A percentile compares a stretch with the other conserved stretches of the same genome.
Conservation (phyloP, 2,329 filamentous ascomycete species). For the Colletotrichum acutatum region DNA sequence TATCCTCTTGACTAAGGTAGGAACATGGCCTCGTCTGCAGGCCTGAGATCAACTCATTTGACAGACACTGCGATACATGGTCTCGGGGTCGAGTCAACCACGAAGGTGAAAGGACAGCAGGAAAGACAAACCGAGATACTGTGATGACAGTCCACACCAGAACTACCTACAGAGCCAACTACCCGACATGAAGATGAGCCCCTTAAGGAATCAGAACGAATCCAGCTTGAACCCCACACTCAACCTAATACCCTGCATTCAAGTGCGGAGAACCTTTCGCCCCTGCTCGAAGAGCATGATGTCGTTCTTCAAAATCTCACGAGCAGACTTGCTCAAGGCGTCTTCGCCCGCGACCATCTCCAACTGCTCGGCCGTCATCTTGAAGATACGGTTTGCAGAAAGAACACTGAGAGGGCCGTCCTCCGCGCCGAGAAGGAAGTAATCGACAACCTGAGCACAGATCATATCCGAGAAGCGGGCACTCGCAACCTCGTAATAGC, state of each 20-base stretch:
- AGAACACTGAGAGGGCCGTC: constrained; percentile 64
- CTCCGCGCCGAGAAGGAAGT: constrained; percentile 61
- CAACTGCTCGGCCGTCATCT: constrained; percentile 60
- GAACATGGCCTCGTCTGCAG: not conserved
- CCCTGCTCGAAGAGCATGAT: constrained; percentile 56
- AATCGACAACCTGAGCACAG: constrained; percentile 66
- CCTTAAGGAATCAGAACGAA: too few relatives aligned
- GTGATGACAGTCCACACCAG: not conserved
- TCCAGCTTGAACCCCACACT: not conserved
- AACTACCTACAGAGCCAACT: not conserved
- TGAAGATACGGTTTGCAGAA: constrained; percentile 59
- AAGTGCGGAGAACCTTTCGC: constrained; percentile 34
- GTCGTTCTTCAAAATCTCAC: constrained; percentile 57
- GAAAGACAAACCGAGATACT: not conserved
- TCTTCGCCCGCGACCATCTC: constrained; percentile 70
- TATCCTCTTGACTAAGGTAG: not conserved
- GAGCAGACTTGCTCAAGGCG: constrained; percentile 48
- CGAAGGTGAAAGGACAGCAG: not conserved
- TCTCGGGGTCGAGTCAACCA: not conserved
- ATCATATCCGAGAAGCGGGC: constrained; percentile 73
- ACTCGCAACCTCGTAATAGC: constrained; percentile 71
- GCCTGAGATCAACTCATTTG: not conserved
- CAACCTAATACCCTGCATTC: not conserved
- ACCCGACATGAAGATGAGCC: not conserved
- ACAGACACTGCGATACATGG: not conserved